These are phyloP conservation scores for Triticum turgidum DNA, from an alignment of 176 grass and related monocot genomes.

Conservation along the genomic window DNA sequence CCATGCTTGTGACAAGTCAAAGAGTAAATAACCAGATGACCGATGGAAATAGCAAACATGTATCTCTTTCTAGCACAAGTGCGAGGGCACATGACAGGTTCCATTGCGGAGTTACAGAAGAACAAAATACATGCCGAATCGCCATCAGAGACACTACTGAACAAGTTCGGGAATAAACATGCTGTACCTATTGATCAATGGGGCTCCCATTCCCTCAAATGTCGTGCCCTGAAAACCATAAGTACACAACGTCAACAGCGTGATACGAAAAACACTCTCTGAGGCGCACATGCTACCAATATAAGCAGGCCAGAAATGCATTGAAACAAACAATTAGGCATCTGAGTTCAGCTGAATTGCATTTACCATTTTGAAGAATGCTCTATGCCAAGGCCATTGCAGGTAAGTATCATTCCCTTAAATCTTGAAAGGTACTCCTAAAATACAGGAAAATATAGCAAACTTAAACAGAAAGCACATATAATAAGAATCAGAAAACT, in stretches of 20 bases:
- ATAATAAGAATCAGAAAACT: background rate
- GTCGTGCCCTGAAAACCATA: slow-evolving; percentile 34
- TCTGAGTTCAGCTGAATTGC: slow-evolving; percentile 4
- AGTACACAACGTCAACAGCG: background rate
- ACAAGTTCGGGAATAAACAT: background rate
- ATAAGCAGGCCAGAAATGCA: background rate
- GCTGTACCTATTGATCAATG: slow-evolving; percentile 37
- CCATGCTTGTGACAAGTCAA: background rate
- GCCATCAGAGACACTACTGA: slow-evolving; percentile 3
- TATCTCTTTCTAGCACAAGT: background rate
- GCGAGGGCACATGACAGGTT: background rate
- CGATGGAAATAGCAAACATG: background rate
- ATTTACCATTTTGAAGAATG: slow-evolving; percentile 51
- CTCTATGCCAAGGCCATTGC: slow-evolving; percentile 78
- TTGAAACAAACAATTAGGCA: background rate
- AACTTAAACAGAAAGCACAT: background rate
- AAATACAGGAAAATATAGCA: slow-evolving; percentile 26
- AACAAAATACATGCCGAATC: slow-evolving; percentile 25
- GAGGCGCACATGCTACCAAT: background rate
- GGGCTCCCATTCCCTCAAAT: slow-evolving; percentile 51
- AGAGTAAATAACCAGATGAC: background rate
- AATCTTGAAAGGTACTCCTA: slow-evolving; percentile 88
- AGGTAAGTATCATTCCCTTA: slow-evolving; percentile 84
- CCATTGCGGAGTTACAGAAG: slow-evolving; percentile 7
- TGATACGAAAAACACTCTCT: background rate